Conservation (phyloP, 805 yeast genomes). For the Candida corydali region DNA sequence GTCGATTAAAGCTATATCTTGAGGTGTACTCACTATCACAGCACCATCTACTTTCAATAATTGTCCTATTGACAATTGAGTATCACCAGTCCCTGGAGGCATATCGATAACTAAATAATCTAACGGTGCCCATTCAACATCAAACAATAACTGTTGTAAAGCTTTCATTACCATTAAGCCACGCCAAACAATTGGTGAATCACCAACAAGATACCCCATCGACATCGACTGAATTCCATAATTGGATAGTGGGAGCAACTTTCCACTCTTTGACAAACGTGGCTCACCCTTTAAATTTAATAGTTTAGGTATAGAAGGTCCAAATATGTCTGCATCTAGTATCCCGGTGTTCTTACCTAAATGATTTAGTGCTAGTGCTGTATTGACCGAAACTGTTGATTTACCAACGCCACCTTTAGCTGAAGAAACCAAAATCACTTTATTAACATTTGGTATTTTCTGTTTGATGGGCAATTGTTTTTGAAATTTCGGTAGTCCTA, state of each 20-base stretch:
- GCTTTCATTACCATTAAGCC: conserved; percentile 88
- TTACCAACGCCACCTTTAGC: conserved; percentile 85
- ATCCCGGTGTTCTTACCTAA: conserved; percentile 60
- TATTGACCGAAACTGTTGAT: conserved; percentile 67
- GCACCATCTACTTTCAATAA: conserved; percentile 75
- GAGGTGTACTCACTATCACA: conserved; percentile 80
- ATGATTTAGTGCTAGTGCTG: conserved; percentile 58
- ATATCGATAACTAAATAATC: conserved; percentile 74
- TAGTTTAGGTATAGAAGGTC: conserved; percentile 77
- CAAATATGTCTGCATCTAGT: conserved; percentile 78
- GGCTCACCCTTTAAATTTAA: conserved; percentile 72
- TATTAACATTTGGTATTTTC: conserved; percentile 56
- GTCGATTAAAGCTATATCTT: conserved; percentile 77
- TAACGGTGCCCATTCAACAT: conserved; percentile 67
- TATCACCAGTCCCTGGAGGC: conserved; percentile 94
- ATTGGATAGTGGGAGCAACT: conserved; percentile 61
- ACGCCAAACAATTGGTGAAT: conserved; percentile 77
- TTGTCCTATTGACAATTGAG: conserved; percentile 79
- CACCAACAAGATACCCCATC: conserved; percentile 74
- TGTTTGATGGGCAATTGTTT: conserved; percentile 54
- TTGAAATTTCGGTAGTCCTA: conserved; percentile 31
- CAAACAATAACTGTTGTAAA: conserved; percentile 75
- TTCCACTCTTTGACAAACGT: conserved; percentile 46
- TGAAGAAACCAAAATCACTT: conserved; percentile 63
- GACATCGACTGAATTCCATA: conserved; percentile 84